Evolutionary conservation across 2,329 filamentous ascomycete species (phyloP).

Genomic region (Pseudogymnoascus sp.): DNA sequence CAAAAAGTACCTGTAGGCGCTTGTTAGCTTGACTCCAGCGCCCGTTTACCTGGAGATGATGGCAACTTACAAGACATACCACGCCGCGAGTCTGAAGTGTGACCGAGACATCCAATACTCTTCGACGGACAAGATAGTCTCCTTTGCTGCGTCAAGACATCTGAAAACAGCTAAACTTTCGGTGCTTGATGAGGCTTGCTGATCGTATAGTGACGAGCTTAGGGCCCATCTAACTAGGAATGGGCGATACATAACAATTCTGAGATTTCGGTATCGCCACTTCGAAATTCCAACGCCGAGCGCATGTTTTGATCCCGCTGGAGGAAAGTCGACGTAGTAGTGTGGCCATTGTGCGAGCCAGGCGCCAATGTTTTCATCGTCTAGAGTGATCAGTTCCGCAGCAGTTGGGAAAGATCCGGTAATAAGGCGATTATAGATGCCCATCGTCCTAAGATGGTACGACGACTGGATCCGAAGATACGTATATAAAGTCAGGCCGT

Average conservation of each 20-base stretch:
- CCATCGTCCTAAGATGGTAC: conserved; percentile 9
- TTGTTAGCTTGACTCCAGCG: not conserved
- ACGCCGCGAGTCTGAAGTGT: conserved; percentile 13
- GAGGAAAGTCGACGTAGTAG: conserved; percentile 11
- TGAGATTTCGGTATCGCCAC: conserved; percentile 18
- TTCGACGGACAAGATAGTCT: conserved; percentile 12
- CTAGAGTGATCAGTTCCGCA: conserved; percentile 7
- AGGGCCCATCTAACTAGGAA: conserved; percentile 15
- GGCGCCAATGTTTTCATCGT: conserved; percentile 13
- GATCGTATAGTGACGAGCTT: not conserved
- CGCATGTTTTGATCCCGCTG: conserved; percentile 10
- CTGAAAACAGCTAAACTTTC: conserved; percentile 8
- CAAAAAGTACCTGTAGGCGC: conserved; percentile 9
- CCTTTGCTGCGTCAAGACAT: conserved; percentile 13
- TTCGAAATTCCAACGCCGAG: conserved; percentile 13
- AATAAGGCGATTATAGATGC: conserved; percentile 10
- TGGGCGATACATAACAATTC: conserved; percentile 17
- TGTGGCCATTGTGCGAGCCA: conserved; percentile 13
- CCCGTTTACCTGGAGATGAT: not conserved
- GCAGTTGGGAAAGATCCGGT: conserved; percentile 9
- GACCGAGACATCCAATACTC: conserved; percentile 12
- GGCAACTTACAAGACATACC: conserved; percentile 17
- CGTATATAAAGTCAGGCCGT: conserved; percentile 11
- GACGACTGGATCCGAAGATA: conserved; percentile 6
- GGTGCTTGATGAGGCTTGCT: not conserved